Percentiles rank a stretch among this genome's conserved stretches.
phyloP scores from a whole-genome alignment of 495 filamentous ascomycete species.

The Astrothelium macrocarpum region DNA sequence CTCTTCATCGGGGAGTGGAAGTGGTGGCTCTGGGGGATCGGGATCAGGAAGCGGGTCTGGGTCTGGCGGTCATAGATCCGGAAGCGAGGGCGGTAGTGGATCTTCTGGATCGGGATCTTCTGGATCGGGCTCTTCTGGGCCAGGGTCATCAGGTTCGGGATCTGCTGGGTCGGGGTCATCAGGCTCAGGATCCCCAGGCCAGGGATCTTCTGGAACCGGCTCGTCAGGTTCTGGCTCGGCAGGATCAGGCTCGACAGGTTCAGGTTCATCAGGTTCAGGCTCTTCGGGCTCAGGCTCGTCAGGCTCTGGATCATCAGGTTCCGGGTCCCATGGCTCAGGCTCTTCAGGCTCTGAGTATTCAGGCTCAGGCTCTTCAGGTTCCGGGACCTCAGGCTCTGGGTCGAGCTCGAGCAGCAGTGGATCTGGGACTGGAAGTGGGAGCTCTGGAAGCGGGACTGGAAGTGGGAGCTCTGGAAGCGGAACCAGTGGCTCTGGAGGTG shows the following conservation, averaged over 20 bases:
- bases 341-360: too few species aligned
- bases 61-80: neutral
- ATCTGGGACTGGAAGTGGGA: neutral
- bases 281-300: neutral
- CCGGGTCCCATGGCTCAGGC: too few species aligned
- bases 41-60: neutral
- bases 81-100: slow-evolving; percentile 35
- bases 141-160: neutral
- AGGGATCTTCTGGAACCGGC: neutral
- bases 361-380: neutral
- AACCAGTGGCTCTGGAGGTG: neutral
- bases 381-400: neutral
- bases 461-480: neutral
- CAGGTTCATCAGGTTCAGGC: neutral
- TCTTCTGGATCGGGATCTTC: slow-evolving; percentile 19
- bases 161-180: neutral
- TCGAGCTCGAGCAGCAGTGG: neutral
- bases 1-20: neutral
- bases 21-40: neutral
- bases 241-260: neutral
- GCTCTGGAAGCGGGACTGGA: neutral
- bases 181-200: neutral
- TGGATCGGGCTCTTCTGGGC: neutral
- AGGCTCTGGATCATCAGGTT: neutral
- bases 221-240: neutral